A percentile compares a stretch with the other conserved stretches of the same genome.
These are phyloP conservation scores for Kalanchoe fedtschenkoi DNA, from an alignment of 164 flowering plant species.

Conservation along the genomic window DNA sequence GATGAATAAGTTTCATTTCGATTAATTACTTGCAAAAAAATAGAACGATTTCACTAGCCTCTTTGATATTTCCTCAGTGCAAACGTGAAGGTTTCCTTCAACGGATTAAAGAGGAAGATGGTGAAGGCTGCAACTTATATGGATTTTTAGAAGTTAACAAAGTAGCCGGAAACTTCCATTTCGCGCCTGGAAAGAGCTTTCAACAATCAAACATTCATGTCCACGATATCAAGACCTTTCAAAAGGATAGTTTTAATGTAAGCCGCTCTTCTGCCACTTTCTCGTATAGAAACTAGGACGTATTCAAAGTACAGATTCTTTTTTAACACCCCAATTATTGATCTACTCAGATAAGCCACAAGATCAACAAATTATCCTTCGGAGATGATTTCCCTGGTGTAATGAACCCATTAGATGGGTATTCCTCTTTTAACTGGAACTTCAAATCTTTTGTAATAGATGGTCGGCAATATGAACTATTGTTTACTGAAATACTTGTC, in stretches of 20 bases:
- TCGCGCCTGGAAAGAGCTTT: constrained; percentile 90
- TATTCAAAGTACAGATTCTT: background rate
- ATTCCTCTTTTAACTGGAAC: constrained; percentile 9
- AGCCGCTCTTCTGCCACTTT: constrained; percentile 11
- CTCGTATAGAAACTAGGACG: background rate
- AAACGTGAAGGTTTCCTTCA: constrained; percentile 81
- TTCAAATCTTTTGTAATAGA: background rate
- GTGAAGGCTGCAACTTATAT: constrained; percentile 85
- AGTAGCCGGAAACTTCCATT: constrained; percentile 88
- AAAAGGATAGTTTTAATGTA: constrained; percentile 70
- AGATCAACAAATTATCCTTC: constrained; percentile 66
- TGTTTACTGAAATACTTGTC: background rate
- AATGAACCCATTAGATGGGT: constrained; percentile 84
- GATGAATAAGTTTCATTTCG: background rate
- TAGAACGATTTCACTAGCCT: background rate
- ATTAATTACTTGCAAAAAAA: background rate
- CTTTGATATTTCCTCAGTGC: constrained; percentile 34
- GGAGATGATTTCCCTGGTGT: constrained; percentile 79
- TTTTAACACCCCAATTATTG: background rate
- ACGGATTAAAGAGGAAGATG: constrained; percentile 75
- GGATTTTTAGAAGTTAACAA: constrained; percentile 83
- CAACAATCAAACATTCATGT: constrained; percentile 67
- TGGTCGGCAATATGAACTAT: background rate
- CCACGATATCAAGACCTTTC: constrained; percentile 64
- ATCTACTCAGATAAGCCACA: constrained; percentile 56